phyloP scores from a whole-genome alignment of 2,329 filamentous ascomycete species.

The Colletotrichum noveboracense region DNA sequence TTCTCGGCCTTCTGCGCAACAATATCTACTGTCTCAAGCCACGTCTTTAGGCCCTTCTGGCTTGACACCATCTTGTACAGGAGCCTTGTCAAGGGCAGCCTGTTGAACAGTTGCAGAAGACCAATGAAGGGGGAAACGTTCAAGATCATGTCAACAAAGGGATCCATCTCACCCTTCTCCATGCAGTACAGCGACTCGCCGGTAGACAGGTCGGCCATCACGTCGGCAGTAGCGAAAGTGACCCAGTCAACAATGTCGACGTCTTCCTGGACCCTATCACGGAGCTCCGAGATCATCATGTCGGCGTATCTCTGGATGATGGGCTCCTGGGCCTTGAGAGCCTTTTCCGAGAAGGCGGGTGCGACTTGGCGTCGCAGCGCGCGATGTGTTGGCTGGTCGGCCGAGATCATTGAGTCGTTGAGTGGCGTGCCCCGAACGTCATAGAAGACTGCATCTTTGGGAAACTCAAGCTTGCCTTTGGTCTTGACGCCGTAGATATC shows the following conservation, averaged over 20 bases:
- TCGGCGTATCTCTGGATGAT: slow-evolving; percentile 30
- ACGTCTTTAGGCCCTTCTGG: background rate
- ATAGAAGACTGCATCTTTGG: background rate
- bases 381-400: slow-evolving; percentile 19
- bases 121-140: background rate
- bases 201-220: slow-evolving; percentile 20
- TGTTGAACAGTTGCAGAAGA: slow-evolving; percentile 1
- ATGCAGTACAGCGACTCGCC: slow-evolving; percentile 24
- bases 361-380: slow-evolving; percentile 24
- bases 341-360: slow-evolving; percentile 31
- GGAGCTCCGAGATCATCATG: slow-evolving; percentile 24
- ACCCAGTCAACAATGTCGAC: slow-evolving; percentile 23
- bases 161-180: slow-evolving; percentile 10
- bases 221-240: slow-evolving; percentile 8
- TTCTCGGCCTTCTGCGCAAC: background rate
- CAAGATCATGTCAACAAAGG: background rate
- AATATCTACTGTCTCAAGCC: slow-evolving; percentile 5
- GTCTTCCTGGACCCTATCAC: slow-evolving; percentile 3
- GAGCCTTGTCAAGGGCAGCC: background rate
- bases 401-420: slow-evolving; percentile 10
- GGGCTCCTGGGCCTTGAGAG: slow-evolving; percentile 32
- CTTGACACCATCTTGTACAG: background rate
- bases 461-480: background rate
- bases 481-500: background rate
- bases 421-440: background rate